Conservation (phyloP, 352 stramenopile genomes). For the Globisporangium splendens region DNA sequence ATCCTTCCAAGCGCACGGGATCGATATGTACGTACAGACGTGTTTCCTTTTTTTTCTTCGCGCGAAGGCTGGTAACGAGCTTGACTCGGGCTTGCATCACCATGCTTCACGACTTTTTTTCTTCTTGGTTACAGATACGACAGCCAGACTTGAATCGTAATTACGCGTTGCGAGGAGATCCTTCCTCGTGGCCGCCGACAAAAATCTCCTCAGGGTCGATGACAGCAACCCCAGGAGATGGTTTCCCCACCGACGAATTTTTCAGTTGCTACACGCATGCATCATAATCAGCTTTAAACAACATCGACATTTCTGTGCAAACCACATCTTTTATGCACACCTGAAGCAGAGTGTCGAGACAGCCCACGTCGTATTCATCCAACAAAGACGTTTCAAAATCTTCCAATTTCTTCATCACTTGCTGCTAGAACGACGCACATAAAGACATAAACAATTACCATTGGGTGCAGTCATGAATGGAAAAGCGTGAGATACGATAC, state of each 20-base stretch:
- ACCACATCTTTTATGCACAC: slow-evolving; percentile 11
- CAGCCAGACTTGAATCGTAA: neutral
- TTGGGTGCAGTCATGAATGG: neutral
- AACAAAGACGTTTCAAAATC: slow-evolving; percentile 86
- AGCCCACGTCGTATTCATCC: slow-evolving; percentile 84
- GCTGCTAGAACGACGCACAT: slow-evolving; percentile 40
- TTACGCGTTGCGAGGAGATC: slow-evolving; percentile 33
- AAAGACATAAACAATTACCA: slow-evolving; percentile 19
- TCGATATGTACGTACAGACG: slow-evolving; percentile 17
- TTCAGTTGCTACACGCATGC: slow-evolving; percentile 51
- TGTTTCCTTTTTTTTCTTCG: slow-evolving; percentile 8
- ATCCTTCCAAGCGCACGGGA: slow-evolving; percentile 6
- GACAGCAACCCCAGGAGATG: slow-evolving; percentile 25
- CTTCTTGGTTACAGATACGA: slow-evolving; percentile 9
- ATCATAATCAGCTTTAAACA: neutral
- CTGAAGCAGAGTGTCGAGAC: slow-evolving; percentile 80
- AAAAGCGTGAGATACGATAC: slow-evolving; percentile 28
- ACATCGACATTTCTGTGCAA: neutral
- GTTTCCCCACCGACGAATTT: slow-evolving; percentile 41
- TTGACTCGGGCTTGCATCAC: neutral
- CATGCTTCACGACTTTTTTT: neutral
- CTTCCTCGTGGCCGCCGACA: slow-evolving; percentile 38
- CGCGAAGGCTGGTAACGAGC: slow-evolving; percentile 1
- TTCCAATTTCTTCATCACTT: slow-evolving; percentile 86
- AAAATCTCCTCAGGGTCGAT: slow-evolving; percentile 61